phyloP scores from a whole-genome alignment of 495 filamentous ascomycete species.

The Neurospora sp. region DNA sequence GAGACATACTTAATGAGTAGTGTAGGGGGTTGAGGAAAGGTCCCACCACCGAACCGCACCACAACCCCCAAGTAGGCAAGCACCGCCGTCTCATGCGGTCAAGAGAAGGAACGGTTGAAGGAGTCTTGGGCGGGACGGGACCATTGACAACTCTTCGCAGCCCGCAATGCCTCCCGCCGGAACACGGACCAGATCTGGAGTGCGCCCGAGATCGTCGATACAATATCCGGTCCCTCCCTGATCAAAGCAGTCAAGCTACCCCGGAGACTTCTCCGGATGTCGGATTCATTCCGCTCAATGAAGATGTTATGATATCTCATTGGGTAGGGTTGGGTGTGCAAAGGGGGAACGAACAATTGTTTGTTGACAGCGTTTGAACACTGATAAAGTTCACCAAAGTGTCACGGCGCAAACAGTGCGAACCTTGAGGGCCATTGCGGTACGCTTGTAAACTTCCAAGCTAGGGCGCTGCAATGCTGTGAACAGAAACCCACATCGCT shows the following conservation, averaged over 20 bases:
- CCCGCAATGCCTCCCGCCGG: neutral
- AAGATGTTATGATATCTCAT: neutral
- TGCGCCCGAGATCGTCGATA: neutral
- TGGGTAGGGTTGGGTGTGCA: neutral
- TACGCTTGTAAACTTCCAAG: neutral
- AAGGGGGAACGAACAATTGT: neutral
- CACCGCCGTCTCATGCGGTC: conserved; percentile 2
- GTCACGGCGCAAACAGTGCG: neutral
- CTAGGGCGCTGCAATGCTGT: neutral
- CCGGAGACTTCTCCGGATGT: neutral
- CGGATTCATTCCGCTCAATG: neutral
- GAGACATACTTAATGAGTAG: neutral
- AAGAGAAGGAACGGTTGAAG: neutral
- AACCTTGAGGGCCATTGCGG: neutral
- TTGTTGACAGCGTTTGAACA: neutral
- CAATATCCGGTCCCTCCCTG: neutral
- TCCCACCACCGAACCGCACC: too few species aligned
- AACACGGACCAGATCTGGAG: neutral
- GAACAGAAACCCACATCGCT: neutral
- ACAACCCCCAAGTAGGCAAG: neutral
- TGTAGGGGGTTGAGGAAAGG: too few species aligned
- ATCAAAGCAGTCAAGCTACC: neutral
- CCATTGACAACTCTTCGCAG: neutral
- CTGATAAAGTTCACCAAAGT: neutral
- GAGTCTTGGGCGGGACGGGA: neutral